These are phyloP conservation scores for Viola pubescens DNA, from an alignment of 441 rosid genomes.

Conservation along the genomic window DNA sequence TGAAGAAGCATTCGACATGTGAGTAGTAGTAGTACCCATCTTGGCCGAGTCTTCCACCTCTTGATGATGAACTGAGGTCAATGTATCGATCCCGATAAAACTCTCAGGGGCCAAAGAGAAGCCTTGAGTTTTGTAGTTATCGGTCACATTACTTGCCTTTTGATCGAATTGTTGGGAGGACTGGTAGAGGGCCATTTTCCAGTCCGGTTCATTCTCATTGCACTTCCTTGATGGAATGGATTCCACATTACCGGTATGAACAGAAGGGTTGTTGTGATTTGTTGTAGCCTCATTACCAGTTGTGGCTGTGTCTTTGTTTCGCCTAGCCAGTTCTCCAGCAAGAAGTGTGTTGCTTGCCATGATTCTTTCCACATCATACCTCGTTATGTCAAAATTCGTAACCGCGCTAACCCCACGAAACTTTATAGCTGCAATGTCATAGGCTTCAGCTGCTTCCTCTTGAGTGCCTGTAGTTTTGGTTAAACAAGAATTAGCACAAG, in stretches of 20 bases:
- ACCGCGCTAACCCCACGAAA: conserved; percentile 91
- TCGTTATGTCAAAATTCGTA: conserved; percentile 79
- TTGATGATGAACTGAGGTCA: conserved; percentile 22
- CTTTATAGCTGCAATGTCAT: conserved; percentile 83
- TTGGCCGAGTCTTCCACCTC: conserved; percentile 31
- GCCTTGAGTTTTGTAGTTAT: conserved; percentile 24
- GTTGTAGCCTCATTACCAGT: conserved; percentile 15
- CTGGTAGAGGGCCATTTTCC: conserved; percentile 44
- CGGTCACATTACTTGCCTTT: conserved; percentile 13
- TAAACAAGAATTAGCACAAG: background rate
- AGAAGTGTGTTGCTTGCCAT: conserved; percentile 83
- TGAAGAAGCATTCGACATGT: conserved; percentile 55
- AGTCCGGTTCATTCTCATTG: conserved; percentile 27
- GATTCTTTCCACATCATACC: conserved; percentile 86
- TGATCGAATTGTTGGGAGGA: conserved; percentile 31
- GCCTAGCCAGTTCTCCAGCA: conserved; percentile 74
- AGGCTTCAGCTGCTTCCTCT: conserved; percentile 98
- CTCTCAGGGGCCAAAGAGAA: conserved; percentile 33
- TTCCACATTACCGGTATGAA: conserved; percentile 17
- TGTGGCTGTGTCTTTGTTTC: conserved; percentile 41
- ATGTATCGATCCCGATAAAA: conserved; percentile 26
- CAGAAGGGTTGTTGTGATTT: conserved; percentile 13
- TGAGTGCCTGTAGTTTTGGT: conserved; percentile 58
- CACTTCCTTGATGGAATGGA: conserved; percentile 21
- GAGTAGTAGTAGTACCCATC: conserved; percentile 24